Percentiles rank a stretch among this genome's conserved stretches.
These are phyloP conservation scores for Prototheca wickerhamii DNA, from an alignment of 163 green algal species.

Conservation along the genomic window DNA sequence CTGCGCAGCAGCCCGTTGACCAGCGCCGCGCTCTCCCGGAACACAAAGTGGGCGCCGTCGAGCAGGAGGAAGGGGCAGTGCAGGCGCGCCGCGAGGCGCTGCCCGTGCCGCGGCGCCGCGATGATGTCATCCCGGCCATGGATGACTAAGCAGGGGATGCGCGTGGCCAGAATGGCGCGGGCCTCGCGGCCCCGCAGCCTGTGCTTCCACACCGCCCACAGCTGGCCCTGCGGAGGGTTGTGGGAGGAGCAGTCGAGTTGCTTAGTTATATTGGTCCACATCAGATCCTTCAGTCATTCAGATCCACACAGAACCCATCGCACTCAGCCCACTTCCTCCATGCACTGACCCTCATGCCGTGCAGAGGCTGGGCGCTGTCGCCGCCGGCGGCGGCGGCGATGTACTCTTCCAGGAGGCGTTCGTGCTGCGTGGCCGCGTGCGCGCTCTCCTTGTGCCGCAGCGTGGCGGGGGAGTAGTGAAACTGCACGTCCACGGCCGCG, in stretches of 20 bases:
- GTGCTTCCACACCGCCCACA: slow-evolving; percentile 4
- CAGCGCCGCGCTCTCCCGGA: background rate
- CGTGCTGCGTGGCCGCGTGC: background rate
- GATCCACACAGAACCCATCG: no score
- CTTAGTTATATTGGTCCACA: no score
- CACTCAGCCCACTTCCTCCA: no score
- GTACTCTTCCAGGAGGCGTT: no score
- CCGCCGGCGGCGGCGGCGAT: no score
- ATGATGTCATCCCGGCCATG: slow-evolving; percentile 1
- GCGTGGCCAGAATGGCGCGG: background rate
- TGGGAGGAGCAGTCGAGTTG: no score
- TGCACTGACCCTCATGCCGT: no score
- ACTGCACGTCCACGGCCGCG: slow-evolving; percentile 8
- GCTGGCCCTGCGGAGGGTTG: slow-evolving; percentile 6
- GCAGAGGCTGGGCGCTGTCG: no score
- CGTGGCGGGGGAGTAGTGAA: slow-evolving; percentile 6
- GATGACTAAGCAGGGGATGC: background rate
- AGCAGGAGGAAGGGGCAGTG: background rate
- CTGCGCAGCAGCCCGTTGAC: background rate
- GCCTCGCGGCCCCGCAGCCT: background rate
- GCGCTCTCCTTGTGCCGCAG: background rate
- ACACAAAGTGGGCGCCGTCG: background rate
- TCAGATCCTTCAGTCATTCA: no score
- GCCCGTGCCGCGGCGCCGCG: background rate
- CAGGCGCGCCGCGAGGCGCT: background rate